Evolutionary conservation across 2,329 filamentous ascomycete genomes (phyloP).

Genomic region (Gliomastix tumulicola): DNA sequence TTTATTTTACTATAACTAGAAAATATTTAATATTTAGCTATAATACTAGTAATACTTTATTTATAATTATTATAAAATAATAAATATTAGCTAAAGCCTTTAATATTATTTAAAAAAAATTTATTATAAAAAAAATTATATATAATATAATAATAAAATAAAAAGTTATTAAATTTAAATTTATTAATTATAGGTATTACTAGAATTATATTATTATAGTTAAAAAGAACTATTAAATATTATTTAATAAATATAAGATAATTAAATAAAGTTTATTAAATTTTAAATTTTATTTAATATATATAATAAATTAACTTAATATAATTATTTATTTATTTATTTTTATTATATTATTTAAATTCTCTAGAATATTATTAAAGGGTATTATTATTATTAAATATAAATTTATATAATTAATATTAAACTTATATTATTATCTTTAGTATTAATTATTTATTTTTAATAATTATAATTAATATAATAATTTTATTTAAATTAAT

Average conservation of each 20-base stretch:
- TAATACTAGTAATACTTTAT: no score
- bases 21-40: no score
- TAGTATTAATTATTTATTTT: neutral
- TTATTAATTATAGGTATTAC: no score
- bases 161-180: no score
- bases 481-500: neutral
- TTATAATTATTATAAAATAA: no score
- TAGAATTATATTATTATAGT: no score
- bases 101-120: neutral
- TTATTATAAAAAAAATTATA: neutral
- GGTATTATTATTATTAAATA: neutral
- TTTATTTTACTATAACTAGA: no score
- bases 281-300: neutral
- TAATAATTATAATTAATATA: neutral
- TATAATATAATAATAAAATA: no score
- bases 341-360: neutral
- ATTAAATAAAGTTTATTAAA: neutral
- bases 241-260: no score
- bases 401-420: no score
- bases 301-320: neutral
- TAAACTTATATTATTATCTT: neutral
- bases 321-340: neutral
- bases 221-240: neutral
- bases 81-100: neutral
- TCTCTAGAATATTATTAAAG: constrained; percentile 1